phyloP scores from a whole-genome alignment of 176 grass and related monocot species.

The Oryza glaberrima region DNA sequence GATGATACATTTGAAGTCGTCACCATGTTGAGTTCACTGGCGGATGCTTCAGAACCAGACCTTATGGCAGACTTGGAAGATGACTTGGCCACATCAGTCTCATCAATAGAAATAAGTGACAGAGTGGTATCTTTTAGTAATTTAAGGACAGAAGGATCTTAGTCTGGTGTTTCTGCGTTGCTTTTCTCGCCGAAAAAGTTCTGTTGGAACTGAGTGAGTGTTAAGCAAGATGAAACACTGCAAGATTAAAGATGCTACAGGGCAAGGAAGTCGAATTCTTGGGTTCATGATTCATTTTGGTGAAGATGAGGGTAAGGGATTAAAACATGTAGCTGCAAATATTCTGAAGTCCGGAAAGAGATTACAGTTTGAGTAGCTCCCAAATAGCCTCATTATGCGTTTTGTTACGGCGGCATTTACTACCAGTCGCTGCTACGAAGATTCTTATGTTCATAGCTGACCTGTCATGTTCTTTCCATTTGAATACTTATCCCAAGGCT shows the following conservation, averaged over 20 bases:
- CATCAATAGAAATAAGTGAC: constrained; percentile 35
- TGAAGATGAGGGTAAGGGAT: constrained; percentile 28
- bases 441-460: constrained; percentile 53
- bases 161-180: constrained; percentile 21
- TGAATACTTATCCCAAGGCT: neutral
- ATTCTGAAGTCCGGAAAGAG: neutral
- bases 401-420: constrained; percentile 16
- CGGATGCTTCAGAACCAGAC: constrained; percentile 60
- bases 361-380: constrained; percentile 29
- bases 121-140: constrained; percentile 21
- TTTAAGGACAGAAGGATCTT: constrained; percentile 47
- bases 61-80: constrained; percentile 30
- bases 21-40: constrained; percentile 73
- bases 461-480: constrained; percentile 18
- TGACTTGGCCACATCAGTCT: constrained; percentile 41
- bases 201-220: constrained; percentile 22
- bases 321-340: neutral
- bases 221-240: constrained; percentile 1
- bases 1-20: constrained; percentile 82
- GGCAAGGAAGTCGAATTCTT: neutral
- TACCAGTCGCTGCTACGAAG: constrained; percentile 21
- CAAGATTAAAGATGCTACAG: constrained; percentile 22
- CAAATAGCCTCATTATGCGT: constrained; percentile 5
- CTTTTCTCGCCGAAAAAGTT: constrained; percentile 7
- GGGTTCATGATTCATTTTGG: constrained; percentile 38